Evolutionary conservation across 2,329 filamentous ascomycete species (phyloP).

Genomic region (Aspergillus calidoustus): DNA sequence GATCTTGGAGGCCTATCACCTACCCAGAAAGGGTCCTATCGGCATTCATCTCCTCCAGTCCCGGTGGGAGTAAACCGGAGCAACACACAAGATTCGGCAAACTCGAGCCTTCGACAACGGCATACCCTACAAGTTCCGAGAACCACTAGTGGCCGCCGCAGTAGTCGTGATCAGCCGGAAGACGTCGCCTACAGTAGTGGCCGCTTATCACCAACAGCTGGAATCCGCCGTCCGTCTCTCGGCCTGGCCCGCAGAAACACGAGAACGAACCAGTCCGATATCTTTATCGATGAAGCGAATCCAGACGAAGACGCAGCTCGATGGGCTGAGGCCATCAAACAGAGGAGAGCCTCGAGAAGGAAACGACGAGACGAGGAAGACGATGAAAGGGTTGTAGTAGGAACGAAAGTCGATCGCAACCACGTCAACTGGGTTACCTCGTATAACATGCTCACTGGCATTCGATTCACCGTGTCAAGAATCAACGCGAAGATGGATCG

Average conservation of each 20-base stretch:
- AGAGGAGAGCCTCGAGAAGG: slow-evolving; percentile 87
- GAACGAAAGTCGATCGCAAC: slow-evolving; percentile 95
- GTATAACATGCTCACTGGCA: slow-evolving; percentile 99
- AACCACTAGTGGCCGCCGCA: slow-evolving; percentile 60
- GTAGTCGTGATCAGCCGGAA: slow-evolving; percentile 72
- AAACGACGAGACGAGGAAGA: slow-evolving; percentile 87
- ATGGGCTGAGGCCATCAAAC: slow-evolving; percentile 91
- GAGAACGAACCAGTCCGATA: slow-evolving; percentile 82
- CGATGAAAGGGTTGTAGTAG: slow-evolving; percentile 85
- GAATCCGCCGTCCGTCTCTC: slow-evolving; percentile 77
- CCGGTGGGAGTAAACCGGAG: slow-evolving; percentile 60
- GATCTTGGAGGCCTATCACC: slow-evolving; percentile 37
- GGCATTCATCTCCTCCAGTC: slow-evolving; percentile 53
- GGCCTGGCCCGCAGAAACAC: slow-evolving; percentile 80
- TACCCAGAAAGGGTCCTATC: slow-evolving; percentile 35
- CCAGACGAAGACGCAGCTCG: slow-evolving; percentile 89
- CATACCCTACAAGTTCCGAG: slow-evolving; percentile 89
- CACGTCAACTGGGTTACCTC: slow-evolving; percentile 97
- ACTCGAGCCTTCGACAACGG: slow-evolving; percentile 72
- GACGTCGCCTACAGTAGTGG: slow-evolving; percentile 69
- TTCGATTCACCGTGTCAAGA: slow-evolving; percentile 92
- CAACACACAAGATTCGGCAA: slow-evolving; percentile 59
- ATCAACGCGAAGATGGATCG: slow-evolving; percentile 97
- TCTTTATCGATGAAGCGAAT: slow-evolving; percentile 78
- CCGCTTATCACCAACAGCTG: slow-evolving; percentile 75